Conservation (phyloP, 2,329 filamentous ascomycete genomes). For the Teratosphaeriaceae sp. region DNA sequence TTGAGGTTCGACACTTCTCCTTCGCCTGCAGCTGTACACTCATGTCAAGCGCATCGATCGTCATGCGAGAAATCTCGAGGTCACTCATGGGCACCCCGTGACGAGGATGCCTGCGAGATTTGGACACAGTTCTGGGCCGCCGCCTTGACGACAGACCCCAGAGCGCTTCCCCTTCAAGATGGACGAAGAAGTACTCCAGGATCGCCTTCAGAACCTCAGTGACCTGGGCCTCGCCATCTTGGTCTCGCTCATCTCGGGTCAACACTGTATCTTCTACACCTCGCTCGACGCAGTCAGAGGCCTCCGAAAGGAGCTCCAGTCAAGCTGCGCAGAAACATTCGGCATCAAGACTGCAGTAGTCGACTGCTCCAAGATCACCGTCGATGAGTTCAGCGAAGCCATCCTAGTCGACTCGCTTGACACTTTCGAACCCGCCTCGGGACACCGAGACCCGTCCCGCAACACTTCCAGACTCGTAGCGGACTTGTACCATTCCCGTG, state of each 20-base stretch:
- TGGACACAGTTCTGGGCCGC: too few relatives aligned
- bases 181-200: conserved; percentile 12
- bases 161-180: conserved; percentile 8
- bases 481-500: conserved; percentile 7
- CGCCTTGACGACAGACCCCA: too few relatives aligned
- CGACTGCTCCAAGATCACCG: conserved; percentile 66
- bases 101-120: too few relatives aligned
- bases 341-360: conserved; percentile 63
- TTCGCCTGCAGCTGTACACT: too few relatives aligned
- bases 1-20: too few relatives aligned
- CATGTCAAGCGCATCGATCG: too few relatives aligned
- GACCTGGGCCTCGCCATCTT: conserved; percentile 84
- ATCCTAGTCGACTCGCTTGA: conserved; percentile 48
- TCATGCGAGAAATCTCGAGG: too few relatives aligned
- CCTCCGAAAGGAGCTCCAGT: conserved; percentile 39
- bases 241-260: conserved; percentile 69
- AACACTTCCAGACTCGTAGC: conserved; percentile 6
- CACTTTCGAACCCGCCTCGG: conserved; percentile 12
- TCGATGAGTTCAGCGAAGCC: conserved; percentile 72
- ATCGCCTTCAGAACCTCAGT: conserved; percentile 67
- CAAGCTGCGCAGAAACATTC: conserved; percentile 65
- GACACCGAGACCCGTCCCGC: neutral
- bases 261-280: conserved; percentile 85
- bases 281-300: conserved; percentile 37
- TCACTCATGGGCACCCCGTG: too few relatives aligned